Conservation (phyloP, 768 basidiomycete genomes). For the Amanita subjunquillea region DNA sequence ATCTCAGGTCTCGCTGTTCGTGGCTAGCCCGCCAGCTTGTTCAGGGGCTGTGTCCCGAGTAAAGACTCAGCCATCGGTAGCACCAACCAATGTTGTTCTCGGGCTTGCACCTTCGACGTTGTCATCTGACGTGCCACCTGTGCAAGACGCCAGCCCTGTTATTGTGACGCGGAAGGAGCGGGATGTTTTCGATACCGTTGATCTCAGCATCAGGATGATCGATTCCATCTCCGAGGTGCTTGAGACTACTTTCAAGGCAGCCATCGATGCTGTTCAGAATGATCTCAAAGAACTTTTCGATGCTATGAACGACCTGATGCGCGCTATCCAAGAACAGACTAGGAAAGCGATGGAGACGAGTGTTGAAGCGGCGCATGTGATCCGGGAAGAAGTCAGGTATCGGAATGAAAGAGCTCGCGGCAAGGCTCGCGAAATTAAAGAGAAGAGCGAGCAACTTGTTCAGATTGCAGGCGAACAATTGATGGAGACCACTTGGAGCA, state of each 20-base stretch:
- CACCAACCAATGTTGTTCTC: constrained; percentile 17
- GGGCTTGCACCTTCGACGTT: constrained; percentile 13
- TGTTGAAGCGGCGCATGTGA: constrained; percentile 32
- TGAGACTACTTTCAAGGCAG: constrained; percentile 34
- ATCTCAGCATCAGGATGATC: constrained; percentile 29
- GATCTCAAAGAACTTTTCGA: constrained; percentile 49
- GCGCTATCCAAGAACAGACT: constrained; percentile 40
- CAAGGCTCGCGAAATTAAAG: constrained; percentile 42
- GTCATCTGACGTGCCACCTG: constrained; percentile 3
- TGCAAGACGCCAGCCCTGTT: constrained; percentile 15
- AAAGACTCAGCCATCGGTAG: constrained; percentile 7
- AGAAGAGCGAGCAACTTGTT: constrained; percentile 36
- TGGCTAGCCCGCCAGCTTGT: constrained; percentile 11
- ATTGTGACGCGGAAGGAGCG: constrained; percentile 11
- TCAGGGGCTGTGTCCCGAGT: constrained; percentile 10
- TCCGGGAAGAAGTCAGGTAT: constrained; percentile 34
- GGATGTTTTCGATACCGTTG: constrained; percentile 14
- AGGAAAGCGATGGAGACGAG: constrained; percentile 34
- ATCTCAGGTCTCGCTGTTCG: constrained; percentile 11
- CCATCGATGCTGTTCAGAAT: constrained; percentile 31
- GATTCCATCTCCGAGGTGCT: constrained; percentile 38
- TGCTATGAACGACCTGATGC: constrained; percentile 47
- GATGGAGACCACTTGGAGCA: constrained; percentile 3
- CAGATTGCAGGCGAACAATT: constrained; percentile 25
- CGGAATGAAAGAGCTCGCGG: constrained; percentile 43